These are phyloP conservation scores for Scheffersomyces segobiensis DNA, from an alignment of 1,139 yeast species.

Conservation along the genomic window DNA sequence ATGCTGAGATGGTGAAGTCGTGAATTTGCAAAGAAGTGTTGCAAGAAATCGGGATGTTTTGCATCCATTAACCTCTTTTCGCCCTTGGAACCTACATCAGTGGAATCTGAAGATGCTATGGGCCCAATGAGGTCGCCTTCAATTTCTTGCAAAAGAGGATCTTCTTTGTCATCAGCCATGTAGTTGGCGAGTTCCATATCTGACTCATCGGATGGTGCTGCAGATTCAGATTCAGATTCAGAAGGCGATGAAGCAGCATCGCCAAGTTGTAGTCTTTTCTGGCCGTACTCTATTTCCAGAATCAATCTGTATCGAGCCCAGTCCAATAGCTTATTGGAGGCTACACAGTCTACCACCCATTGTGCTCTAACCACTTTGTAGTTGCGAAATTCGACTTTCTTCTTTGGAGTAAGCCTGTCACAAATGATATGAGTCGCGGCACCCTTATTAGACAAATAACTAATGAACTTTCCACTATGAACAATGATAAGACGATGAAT, in stretches of 20 bases:
- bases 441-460: conserved; percentile 67
- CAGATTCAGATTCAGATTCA: background rate
- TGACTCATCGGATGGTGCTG: background rate
- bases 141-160: background rate
- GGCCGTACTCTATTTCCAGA: conserved; percentile 53
- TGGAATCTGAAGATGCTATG: background rate
- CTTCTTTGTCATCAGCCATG: background rate
- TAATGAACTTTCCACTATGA: conserved; percentile 79
- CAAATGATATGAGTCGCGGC: conserved; percentile 86
- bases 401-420: conserved; percentile 73
- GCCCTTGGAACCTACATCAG: conserved; percentile 1
- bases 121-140: background rate
- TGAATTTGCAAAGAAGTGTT: conserved; percentile 73
- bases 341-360: conserved; percentile 76
- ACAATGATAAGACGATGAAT: conserved; percentile 69
- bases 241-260: background rate
- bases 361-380: conserved; percentile 77
- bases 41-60: conserved; percentile 74
- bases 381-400: conserved; percentile 61
- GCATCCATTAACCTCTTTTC: conserved; percentile 46
- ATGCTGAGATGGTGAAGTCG: conserved; percentile 84
- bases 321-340: conserved; percentile 45
- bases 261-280: conserved; percentile 34
- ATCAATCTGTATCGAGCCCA: conserved; percentile 71
- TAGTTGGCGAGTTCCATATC: background rate